Conservation (phyloP, 164 flowering plant genomes). For the Cinnamomum chago region DNA sequence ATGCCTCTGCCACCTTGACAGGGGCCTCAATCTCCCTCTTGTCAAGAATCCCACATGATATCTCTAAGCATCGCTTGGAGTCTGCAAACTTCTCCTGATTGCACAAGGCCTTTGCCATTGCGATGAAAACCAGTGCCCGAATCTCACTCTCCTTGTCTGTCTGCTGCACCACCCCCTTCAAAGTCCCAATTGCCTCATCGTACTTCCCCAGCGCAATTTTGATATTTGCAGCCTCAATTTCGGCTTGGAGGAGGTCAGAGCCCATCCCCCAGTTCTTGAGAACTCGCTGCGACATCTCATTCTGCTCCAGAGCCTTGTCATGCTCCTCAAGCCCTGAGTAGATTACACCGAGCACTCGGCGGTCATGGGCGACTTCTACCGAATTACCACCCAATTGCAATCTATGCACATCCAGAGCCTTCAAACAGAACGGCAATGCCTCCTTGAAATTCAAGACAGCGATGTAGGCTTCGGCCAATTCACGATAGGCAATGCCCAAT, state of each 20-base stretch:
- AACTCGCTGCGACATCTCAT: slow-evolving; percentile 59
- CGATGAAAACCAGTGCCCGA: slow-evolving; percentile 58
- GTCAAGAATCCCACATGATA: slow-evolving; percentile 65
- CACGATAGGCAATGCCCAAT: slow-evolving; percentile 66
- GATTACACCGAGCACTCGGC: slow-evolving; percentile 77
- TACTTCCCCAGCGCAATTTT: slow-evolving; percentile 75
- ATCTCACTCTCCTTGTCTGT: slow-evolving; percentile 78
- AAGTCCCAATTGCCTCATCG: slow-evolving; percentile 63
- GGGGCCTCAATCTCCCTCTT: slow-evolving; percentile 57
- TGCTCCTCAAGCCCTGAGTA: slow-evolving; percentile 83
- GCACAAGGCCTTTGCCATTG: slow-evolving; percentile 81
- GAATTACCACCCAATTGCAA: slow-evolving; percentile 59
- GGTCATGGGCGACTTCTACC: slow-evolving; percentile 83
- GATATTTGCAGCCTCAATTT: slow-evolving; percentile 86
- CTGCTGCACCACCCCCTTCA: slow-evolving; percentile 58
- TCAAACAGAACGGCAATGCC: slow-evolving; percentile 66
- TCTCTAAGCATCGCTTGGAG: slow-evolving; percentile 65
- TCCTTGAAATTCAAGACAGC: slow-evolving; percentile 77
- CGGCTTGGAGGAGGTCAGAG: slow-evolving; percentile 73
- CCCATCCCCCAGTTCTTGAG: slow-evolving; percentile 71
- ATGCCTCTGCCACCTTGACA: slow-evolving; percentile 69
- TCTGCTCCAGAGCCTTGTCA: slow-evolving; percentile 80
- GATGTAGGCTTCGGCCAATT: slow-evolving; percentile 71
- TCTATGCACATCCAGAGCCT: slow-evolving; percentile 72
- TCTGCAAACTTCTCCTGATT: slow-evolving; percentile 63